Conservation (phyloP, 805 yeast genomes). For the Pichia kluyveri region DNA sequence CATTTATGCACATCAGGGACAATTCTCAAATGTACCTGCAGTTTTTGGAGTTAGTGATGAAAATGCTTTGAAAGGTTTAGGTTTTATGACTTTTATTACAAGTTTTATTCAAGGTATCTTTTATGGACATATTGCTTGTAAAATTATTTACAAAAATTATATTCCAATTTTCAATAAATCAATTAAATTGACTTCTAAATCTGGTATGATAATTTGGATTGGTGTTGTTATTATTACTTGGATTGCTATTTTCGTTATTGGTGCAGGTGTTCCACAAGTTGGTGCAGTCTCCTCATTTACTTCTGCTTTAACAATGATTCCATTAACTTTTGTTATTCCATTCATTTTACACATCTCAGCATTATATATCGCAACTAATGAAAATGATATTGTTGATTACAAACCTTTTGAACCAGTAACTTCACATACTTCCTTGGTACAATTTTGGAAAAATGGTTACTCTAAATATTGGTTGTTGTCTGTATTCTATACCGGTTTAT, state of each 20-base stretch:
- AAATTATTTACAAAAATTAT: constrained; percentile 34
- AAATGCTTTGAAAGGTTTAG: constrained; percentile 26
- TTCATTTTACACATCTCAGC: constrained; percentile 15
- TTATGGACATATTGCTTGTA: constrained; percentile 39
- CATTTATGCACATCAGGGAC: constrained; percentile 38
- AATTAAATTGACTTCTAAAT: constrained; percentile 25
- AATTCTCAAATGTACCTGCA: constrained; percentile 34
- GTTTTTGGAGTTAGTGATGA: constrained; percentile 31
- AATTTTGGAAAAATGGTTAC: constrained; percentile 13
- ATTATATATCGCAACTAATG: constrained; percentile 7
- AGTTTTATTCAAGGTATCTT: constrained; percentile 36
- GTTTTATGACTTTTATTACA: constrained; percentile 28
- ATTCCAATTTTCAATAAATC: constrained; percentile 24
- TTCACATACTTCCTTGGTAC: background rate
- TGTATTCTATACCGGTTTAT: constrained; percentile 15
- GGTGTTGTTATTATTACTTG: constrained; percentile 11
- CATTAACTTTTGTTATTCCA: constrained; percentile 22
- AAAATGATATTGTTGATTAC: background rate
- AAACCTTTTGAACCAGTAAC: background rate
- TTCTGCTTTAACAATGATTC: constrained; percentile 20
- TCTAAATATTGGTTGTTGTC: constrained; percentile 11
- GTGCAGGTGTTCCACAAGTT: constrained; percentile 23
- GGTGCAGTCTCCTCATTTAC: constrained; percentile 18
- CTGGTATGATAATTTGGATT: constrained; percentile 20
- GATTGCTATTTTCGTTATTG: constrained; percentile 11